A percentile compares a stretch with the other conserved stretches of the same genome.
Conservation (phyloP, 805 yeast species). For the Jamesozyma rosinii region DNA sequence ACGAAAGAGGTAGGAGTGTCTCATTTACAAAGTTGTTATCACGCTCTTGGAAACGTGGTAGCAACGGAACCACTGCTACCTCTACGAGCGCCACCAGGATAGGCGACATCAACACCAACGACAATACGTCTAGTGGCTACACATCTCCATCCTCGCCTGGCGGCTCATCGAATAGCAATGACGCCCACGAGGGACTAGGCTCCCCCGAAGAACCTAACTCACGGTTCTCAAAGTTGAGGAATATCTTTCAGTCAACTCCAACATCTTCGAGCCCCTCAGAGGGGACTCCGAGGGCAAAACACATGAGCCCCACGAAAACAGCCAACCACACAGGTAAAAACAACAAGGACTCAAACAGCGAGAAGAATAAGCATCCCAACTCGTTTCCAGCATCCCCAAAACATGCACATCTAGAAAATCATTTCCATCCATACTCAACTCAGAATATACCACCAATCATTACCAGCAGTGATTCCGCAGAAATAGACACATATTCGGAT, state of each 20-base stretch:
- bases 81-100: background rate
- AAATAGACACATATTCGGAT: background rate
- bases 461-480: background rate
- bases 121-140: background rate
- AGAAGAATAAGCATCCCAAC: background rate
- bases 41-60: slow-evolving; percentile 9
- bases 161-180: background rate
- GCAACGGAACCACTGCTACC: background rate
- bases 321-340: background rate
- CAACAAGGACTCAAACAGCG: background rate
- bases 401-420: slow-evolving; percentile 10
- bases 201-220: slow-evolving; percentile 9
- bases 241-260: slow-evolving; percentile 9
- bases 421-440: slow-evolving; percentile 9
- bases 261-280: background rate
- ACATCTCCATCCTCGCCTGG: background rate
- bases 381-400: slow-evolving; percentile 1
- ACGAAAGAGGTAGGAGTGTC: slow-evolving; percentile 18
- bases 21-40: slow-evolving; percentile 21
- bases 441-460: background rate
- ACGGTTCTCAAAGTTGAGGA: slow-evolving; percentile 17
- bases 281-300: slow-evolving; percentile 1
- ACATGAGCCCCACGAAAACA: slow-evolving; percentile 5
- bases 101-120: background rate
- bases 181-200: background rate